These are phyloP conservation scores for Rubia balearica DNA, from an alignment of 305 asterid species.

Conservation along the genomic window DNA sequence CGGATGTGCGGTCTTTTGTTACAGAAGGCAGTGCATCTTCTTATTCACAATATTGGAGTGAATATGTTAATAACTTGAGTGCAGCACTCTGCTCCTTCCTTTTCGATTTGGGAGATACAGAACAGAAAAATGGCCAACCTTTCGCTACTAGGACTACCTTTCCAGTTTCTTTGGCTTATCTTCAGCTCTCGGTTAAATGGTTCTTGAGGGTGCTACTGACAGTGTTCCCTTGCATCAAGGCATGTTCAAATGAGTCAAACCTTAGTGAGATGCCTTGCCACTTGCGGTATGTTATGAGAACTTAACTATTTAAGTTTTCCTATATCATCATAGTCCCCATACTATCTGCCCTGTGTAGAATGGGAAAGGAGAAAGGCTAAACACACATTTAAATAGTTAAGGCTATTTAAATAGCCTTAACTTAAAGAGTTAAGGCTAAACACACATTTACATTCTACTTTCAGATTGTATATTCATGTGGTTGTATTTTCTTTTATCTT, in stretches of 20 bases:
- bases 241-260: slow-evolving; percentile 47
- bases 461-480: not conserved
- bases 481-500: slow-evolving; percentile 11
- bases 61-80: slow-evolving; percentile 69
- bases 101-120: slow-evolving; percentile 55
- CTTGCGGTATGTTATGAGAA: slow-evolving; percentile 55
- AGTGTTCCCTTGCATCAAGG: slow-evolving; percentile 90
- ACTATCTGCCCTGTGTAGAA: not conserved
- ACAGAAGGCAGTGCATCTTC: slow-evolving; percentile 31
- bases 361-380: not conserved
- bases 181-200: slow-evolving; percentile 95
- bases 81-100: slow-evolving; percentile 67
- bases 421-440: no score
- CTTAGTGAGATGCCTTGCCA: slow-evolving; percentile 70
- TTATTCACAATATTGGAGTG: slow-evolving; percentile 52
- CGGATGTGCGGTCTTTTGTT: slow-evolving; percentile 30
- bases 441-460: not conserved
- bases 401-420: no score
- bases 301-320: slow-evolving; percentile 17
- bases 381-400: no score
- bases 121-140: slow-evolving; percentile 31
- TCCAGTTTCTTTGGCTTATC: slow-evolving; percentile 63
- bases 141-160: slow-evolving; percentile 45
- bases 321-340: slow-evolving; percentile 14
- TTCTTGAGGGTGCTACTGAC: slow-evolving; percentile 79